Evolutionary conservation across 768 basidiomycete genomes (phyloP).

Genomic region (Xerocomus spinulosus): DNA sequence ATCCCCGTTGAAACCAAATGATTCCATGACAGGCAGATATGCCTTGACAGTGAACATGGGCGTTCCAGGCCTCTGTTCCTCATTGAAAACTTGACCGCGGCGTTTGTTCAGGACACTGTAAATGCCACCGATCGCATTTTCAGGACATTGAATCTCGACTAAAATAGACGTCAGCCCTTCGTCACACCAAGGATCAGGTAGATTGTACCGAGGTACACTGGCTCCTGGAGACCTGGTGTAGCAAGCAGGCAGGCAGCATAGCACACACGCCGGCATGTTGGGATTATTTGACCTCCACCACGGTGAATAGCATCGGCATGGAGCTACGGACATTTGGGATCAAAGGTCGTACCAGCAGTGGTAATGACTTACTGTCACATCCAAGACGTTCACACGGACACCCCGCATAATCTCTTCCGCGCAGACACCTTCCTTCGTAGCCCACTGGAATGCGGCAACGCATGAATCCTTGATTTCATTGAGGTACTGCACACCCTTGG

Average conservation of each 20-base stretch:
- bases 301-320: conserved; percentile 99
- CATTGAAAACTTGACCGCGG: conserved; percentile 96
- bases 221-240: conserved; percentile 89
- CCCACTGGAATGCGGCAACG: conserved; percentile 99
- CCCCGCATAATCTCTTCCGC: conserved; percentile 99
- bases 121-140: conserved; percentile 96
- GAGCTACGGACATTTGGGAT: conserved; percentile 44
- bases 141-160: conserved; percentile 99
- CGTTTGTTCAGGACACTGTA: conserved; percentile 93
- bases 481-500: conserved; percentile 98
- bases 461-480: conserved; percentile 99
- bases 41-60: conserved; percentile 99
- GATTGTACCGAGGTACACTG: conserved; percentile 79
- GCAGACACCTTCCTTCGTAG: conserved; percentile 95
- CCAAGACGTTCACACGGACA: conserved; percentile 90
- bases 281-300: conserved; percentile 98
- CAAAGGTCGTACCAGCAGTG: background rate
- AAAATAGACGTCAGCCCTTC: conserved; percentile 12
- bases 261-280: conserved; percentile 91
- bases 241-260: conserved; percentile 96
- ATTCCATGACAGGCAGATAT: conserved; percentile 86
- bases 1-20: conserved; percentile 97
- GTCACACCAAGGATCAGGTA: background rate
- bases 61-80: conserved; percentile 95
- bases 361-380: conserved; percentile 71